A percentile compares a stretch with the other conserved stretches of the same genome.
phyloP scores from a whole-genome alignment of 2,329 filamentous ascomycete genomes.

The Stachybotrys echinatus region DNA sequence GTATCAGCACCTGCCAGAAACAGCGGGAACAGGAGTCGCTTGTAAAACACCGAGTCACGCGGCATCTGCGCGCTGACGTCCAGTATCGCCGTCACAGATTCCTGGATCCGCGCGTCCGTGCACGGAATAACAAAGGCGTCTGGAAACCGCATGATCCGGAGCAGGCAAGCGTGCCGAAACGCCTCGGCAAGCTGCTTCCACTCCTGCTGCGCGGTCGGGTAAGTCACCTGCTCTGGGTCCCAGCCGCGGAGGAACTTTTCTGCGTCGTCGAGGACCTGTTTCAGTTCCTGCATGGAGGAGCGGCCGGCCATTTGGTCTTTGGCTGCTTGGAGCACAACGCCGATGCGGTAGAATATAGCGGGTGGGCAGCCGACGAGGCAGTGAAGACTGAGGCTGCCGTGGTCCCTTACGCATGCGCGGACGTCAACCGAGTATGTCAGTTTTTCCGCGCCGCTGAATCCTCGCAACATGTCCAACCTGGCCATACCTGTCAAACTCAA shows the following conservation, averaged over 20 bases:
- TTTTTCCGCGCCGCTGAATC: conserved; percentile 23
- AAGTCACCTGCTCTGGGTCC: conserved; percentile 14
- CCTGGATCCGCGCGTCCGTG: conserved; percentile 12
- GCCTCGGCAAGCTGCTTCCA: conserved; percentile 21
- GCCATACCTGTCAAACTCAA: neutral
- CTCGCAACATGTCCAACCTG: conserved; percentile 21
- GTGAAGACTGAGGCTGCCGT: conserved; percentile 16
- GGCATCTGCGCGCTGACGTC: conserved; percentile 16
- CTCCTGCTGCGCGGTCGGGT: conserved; percentile 18
- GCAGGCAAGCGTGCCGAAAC: conserved; percentile 20
- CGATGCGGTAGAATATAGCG: conserved; percentile 16
- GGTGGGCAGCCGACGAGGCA: conserved; percentile 20
- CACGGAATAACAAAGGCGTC: conserved; percentile 18
- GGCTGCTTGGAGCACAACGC: conserved; percentile 14
- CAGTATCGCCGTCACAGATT: conserved; percentile 16
- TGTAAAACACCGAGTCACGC: conserved; percentile 16
- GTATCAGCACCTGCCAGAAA: conserved; percentile 20
- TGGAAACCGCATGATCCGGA: conserved; percentile 18
- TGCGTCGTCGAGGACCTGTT: conserved; percentile 8
- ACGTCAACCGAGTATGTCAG: conserved; percentile 17
- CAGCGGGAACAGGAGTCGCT: conserved; percentile 19
- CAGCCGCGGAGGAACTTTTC: conserved; percentile 18
- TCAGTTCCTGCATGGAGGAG: conserved; percentile 6
- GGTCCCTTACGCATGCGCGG: conserved; percentile 15
- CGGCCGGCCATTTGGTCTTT: conserved; percentile 11